Evolutionary conservation across 2,329 filamentous ascomycete genomes (phyloP).

Genomic region (Pseudogymnoascus sp.): DNA sequence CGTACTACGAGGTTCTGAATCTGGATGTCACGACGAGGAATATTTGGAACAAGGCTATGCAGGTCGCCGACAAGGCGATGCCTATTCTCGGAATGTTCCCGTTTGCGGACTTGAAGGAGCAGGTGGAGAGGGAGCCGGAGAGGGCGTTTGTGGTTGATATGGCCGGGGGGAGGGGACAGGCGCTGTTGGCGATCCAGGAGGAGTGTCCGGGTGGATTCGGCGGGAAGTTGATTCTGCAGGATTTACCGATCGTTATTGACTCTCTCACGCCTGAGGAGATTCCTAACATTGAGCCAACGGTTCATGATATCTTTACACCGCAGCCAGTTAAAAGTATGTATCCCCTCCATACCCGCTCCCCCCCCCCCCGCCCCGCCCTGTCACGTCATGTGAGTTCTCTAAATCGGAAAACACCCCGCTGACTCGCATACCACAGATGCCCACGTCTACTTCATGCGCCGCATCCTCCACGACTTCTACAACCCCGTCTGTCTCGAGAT

Average conservation of each 20-base stretch:
- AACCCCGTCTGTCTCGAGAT: constrained; percentile 25
- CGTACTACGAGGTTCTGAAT: constrained; percentile 30
- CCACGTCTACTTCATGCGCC: constrained; percentile 24
- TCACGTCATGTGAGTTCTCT: constrained; percentile 10
- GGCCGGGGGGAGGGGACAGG: constrained; percentile 10
- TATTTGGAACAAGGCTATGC: constrained; percentile 29
- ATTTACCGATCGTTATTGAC: constrained; percentile 29
- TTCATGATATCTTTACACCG: constrained; percentile 26
- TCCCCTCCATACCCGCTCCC: constrained; percentile 8
- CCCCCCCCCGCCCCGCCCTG: constrained; percentile 15
- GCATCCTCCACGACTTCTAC: constrained; percentile 29
- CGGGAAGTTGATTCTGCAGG: constrained; percentile 27
- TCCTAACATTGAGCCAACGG: constrained; percentile 20
- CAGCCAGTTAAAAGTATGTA: constrained; percentile 24
- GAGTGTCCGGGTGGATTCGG: constrained; percentile 10
- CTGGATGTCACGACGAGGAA: constrained; percentile 23
- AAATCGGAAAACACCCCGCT: background rate
- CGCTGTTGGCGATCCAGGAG: constrained; percentile 10
- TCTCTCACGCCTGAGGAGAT: constrained; percentile 15
- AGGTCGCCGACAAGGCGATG: constrained; percentile 27
- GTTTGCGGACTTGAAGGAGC: constrained; percentile 24
- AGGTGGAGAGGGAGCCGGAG: constrained; percentile 24
- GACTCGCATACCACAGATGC: constrained; percentile 15
- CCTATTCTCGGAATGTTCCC: constrained; percentile 31
- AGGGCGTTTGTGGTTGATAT: constrained; percentile 14